Base-by-base conservation (phyloP, 108 stramenopile genomes). In the Nitzschia inconspicua region DNA sequence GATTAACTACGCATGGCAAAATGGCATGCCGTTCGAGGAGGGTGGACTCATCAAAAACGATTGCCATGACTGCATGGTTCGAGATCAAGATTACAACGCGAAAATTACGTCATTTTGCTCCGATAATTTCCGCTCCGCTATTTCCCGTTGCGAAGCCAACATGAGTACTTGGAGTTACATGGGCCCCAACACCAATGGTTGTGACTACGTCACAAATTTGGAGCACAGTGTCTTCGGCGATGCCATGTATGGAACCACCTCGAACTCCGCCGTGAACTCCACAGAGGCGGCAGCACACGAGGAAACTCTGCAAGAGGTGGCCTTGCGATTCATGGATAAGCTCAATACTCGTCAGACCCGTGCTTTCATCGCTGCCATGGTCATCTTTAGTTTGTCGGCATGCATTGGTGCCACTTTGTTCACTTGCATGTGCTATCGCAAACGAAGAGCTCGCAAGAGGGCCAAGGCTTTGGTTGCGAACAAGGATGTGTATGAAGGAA, bases 321-420 rank as follows among this genome's bases (percentile, higher is more conserved):
- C 44, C 8, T 20, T 20, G 9, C 10, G 16, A 1, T 46, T 46
- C 18, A 46, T 46, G 44, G 44, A 46, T 20, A 46, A 16, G 1
- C 8, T 46, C 9, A 46, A 20, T 18, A 46, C 44, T 18, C 11
- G 16, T 9, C 19, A 46, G 44, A 20, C 44, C 16, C 44, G 44
- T 16, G 44, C 44, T 9, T 46, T 46, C 44, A 46, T 46, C 22
- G 44, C 44, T 18, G 44, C 44, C 44, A 46, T 46, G 44, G 44
- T 46, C 9, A 13, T 46, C 22, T 46, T 46, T 18, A 8, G 19
- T 20, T 18, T 46, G 11, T 46, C 44, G 9, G 10, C 16, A 16
- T 11, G n/a, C 18, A 8, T 18, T 1, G 44, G 44, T 46, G 44
- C 16, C 11, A 46, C 44, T 18, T 18, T 46, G 9, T 20, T 46